Conservation (phyloP, 164 flowering plant genomes). For the Buxus sempervirens region DNA sequence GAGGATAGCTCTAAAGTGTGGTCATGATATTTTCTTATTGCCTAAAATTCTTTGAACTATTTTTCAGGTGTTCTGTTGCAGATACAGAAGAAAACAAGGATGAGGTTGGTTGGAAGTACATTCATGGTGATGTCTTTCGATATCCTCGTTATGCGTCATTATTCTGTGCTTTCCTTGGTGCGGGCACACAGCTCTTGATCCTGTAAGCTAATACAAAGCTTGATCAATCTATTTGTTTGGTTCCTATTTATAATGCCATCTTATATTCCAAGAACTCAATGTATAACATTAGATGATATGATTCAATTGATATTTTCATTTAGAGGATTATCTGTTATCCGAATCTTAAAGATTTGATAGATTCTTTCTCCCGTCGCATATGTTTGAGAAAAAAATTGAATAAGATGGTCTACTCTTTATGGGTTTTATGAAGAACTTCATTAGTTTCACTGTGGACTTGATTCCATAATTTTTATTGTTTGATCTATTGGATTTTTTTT, state of each 20-base stretch:
- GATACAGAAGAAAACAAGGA: constrained; percentile 66
- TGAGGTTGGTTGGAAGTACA: constrained; percentile 67
- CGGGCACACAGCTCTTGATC: constrained; percentile 63
- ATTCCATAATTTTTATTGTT: background rate
- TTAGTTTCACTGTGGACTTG: background rate
- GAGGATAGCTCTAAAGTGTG: background rate
- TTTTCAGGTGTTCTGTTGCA: constrained; percentile 46
- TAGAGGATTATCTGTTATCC: no score
- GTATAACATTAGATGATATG: background rate
- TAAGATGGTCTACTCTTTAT: background rate
- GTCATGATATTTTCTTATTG: background rate
- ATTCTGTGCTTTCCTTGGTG: constrained; percentile 66
- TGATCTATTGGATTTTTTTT: background rate
- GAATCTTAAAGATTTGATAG: no score
- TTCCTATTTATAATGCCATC: constrained; percentile 5
- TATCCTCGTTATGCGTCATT: constrained; percentile 46
- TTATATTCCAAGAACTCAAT: background rate
- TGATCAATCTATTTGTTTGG: background rate
- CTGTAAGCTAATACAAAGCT: constrained; percentile 41
- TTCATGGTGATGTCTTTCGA: constrained; percentile 71
- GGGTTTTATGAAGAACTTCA: background rate
- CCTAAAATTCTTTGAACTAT: constrained; percentile 9
- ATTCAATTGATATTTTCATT: background rate
- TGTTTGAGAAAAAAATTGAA: no score
- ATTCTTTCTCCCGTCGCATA: no score